phyloP scores from a whole-genome alignment of 352 stramenopile genomes.

The Phytopythium mirpurense region DNA sequence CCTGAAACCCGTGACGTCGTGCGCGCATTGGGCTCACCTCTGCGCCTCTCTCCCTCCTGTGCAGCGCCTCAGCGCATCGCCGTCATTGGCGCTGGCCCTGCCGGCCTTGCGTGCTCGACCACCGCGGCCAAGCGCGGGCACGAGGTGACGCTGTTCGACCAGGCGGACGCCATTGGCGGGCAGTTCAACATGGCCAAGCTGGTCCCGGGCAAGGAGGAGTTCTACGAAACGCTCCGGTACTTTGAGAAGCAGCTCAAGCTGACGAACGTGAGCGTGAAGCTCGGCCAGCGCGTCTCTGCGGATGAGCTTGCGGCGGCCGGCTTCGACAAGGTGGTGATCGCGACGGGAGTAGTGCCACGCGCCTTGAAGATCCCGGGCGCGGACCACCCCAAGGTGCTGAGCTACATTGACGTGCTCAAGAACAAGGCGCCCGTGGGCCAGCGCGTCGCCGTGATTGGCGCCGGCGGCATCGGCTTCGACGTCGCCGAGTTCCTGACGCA shows the following conservation, averaged over 20 bases:
- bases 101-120: slow-evolving; percentile 90
- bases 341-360: slow-evolving; percentile 92
- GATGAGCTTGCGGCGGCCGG: slow-evolving; percentile 40
- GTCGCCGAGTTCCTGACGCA: slow-evolving; percentile 94
- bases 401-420: slow-evolving; percentile 95
- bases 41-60: slow-evolving; percentile 2
- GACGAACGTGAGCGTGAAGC: slow-evolving; percentile 74
- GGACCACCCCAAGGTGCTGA: slow-evolving; percentile 90
- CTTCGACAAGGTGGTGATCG: slow-evolving; percentile 93
- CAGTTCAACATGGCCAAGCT: slow-evolving; percentile 98
- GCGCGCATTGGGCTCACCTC: neutral
- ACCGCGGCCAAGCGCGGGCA: slow-evolving; percentile 88
- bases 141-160: slow-evolving; percentile 93
- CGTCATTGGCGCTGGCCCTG: slow-evolving; percentile 93
- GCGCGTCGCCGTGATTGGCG: slow-evolving; percentile 94
- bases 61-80: slow-evolving; percentile 58
- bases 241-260: slow-evolving; percentile 90
- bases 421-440: slow-evolving; percentile 86
- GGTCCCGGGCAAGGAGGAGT: slow-evolving; percentile 97
- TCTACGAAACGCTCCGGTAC: slow-evolving; percentile 96
- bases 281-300: slow-evolving; percentile 46
- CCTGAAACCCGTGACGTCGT: too few relatives aligned
- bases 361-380: slow-evolving; percentile 83
- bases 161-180: slow-evolving; percentile 79
- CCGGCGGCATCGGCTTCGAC: slow-evolving; percentile 98